Base-by-base conservation (phyloP, 148 eudicot species). In the Polygonum aviculare region DNA sequence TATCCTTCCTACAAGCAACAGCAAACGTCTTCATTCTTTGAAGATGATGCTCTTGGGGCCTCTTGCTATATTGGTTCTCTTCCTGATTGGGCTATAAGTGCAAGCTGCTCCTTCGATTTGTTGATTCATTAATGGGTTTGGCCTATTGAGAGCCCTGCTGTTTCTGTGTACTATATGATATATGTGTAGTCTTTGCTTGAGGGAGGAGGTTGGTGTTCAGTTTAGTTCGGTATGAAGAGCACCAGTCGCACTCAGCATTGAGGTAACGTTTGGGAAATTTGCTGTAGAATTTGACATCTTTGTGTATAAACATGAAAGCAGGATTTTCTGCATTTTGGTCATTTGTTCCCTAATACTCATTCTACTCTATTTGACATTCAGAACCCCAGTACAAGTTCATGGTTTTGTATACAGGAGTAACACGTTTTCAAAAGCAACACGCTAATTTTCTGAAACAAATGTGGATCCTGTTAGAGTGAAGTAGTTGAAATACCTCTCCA, bases 1-100 rank as follows among this genome's bases (percentile, higher is more conserved):
- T 6, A 72, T 83, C 31, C 77, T 89, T 77, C 96, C 96, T 2
- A 54, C 65, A 2, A 83, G 81, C 75, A 72, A 82, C 81, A 81
- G 87, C 41, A 39, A 72, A 35, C 74, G 78, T 59, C 77, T 47
- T 75, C 78, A 63, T 71, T 80, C 79, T 26, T 11, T 65, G 45
- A 31, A 74, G 36, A 7, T 82, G 10, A 16, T 90, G 10, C 12
- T 90, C 35, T 76, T 81, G 1, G 31, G 80, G 62, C 60, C 86
- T 47, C 45, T 88, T 35, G 85, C 83, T 50, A 50, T 76, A 22
- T 12, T 84, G 39, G 78, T 81, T 35, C 62, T 87, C 76, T 22
- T 90, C 77, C 80, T 85, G 22, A 72, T 82, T 63, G 79, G 75
- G 84, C 79, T 21, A 11, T 73, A 73, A 48, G 14, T 71, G 21